Base-by-base conservation (phyloP, 2,329 filamentous ascomycete genomes). In the Claviceps quebecensis region DNA sequence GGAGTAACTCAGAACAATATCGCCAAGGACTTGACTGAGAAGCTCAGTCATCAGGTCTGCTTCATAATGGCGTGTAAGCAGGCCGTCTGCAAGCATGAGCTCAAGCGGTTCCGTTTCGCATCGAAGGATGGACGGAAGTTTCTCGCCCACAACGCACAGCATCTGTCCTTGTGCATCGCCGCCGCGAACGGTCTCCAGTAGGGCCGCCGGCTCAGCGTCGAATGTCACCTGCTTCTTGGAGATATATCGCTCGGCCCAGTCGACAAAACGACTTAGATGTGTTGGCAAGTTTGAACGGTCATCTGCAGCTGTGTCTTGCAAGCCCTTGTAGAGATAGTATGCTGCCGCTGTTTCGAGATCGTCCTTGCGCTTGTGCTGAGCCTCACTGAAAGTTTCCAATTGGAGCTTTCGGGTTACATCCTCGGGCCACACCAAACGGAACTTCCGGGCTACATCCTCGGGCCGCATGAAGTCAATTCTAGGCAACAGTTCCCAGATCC, bases 21-120 rank as follows among this genome's bases (percentile, higher is more conserved):
- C 48, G 13, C 48, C 48, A 7, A 50, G 44, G 11, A 39, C 14
- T 14, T 5, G 23, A 14, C 45, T 50, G 37, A 50, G 17, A n/a
- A 29, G 44, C 29, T 44, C 19, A 14, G 45, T 53, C 19, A 34
- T 13, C 23, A 50, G 6, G 16, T 55, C 52, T 22, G 44, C 41
- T 39, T 55, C 54, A 22, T 55, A 55, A 17, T 49, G 36, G 9
- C 52, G 52, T 57, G 50, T 58, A 19, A 65, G 56, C 23, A 61
- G 59, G 14, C 54, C 53, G 19, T 62, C 60, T 23, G 58, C 48
- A 36, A 64, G 53, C 60, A 64, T 61, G 5, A 64, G 49, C 36
- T 63, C 58, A 7, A 64, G 58, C 1, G 59, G 53, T 44, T 60
- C 50, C 3, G 59, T 51, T 48, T 61, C 52, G 16, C 51, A 45